Conservation (phyloP, 108 stramenopile species). For the Conticribra weissflogii region DNA sequence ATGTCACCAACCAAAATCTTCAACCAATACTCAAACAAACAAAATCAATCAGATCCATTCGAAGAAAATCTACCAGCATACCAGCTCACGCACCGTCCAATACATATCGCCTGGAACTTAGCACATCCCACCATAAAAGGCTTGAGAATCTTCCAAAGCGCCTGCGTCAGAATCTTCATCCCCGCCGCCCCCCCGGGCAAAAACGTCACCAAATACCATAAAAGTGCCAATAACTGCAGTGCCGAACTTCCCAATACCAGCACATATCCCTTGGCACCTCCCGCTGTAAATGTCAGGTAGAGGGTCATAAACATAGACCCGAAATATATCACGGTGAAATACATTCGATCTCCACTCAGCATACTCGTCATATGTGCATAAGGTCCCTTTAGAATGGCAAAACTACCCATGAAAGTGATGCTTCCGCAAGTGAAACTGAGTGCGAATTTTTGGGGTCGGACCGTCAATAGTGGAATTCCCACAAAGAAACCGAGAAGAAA, state of each 20-base stretch:
- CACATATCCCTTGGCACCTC: constrained; percentile 79
- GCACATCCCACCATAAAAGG: constrained; percentile 73
- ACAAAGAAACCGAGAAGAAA: constrained; percentile 92
- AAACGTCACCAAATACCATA: constrained; percentile 91
- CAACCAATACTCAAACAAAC: constrained; percentile 15
- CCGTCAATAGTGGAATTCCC: constrained; percentile 84
- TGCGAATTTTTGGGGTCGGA: constrained; percentile 95
- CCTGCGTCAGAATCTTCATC: constrained; percentile 65
- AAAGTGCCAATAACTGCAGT: constrained; percentile 75
- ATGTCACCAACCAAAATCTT: no score
- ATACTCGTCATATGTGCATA: constrained; percentile 77
- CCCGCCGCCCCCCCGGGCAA: constrained; percentile 88
- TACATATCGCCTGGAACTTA: constrained; percentile 67
- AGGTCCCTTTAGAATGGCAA: constrained; percentile 89
- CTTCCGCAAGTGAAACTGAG: constrained; percentile 93
- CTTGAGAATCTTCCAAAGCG: constrained; percentile 71
- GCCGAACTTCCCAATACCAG: constrained; percentile 67
- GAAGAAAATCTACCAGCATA: constrained; percentile 54
- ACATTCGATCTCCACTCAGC: constrained; percentile 70
- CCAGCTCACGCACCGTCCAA: constrained; percentile 61
- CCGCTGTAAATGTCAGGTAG: constrained; percentile 77
- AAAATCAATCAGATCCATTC: constrained; percentile 8
- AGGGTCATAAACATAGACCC: constrained; percentile 80
- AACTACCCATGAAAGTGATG: constrained; percentile 89
- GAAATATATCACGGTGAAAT: constrained; percentile 80